A percentile compares a stretch with the other conserved stretches of the same genome.
Conservation (phyloP, 2,329 filamentous ascomycete genomes). For the Neurospora sp. region DNA sequence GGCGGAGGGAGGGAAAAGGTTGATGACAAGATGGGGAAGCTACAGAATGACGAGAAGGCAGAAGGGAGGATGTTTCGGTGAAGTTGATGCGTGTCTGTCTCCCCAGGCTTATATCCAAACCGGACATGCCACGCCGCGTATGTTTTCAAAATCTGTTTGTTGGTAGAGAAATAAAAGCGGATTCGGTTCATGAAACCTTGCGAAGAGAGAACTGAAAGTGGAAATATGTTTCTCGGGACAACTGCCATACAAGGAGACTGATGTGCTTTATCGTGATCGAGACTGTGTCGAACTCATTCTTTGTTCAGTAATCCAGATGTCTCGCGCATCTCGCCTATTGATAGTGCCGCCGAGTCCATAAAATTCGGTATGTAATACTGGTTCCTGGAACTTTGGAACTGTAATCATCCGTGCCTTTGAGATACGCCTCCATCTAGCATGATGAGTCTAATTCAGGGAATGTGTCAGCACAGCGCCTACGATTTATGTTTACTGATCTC, state of each 20-base stretch:
- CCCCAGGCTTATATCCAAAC: background rate
- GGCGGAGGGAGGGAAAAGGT: background rate
- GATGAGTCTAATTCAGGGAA: background rate
- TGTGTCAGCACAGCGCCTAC: background rate
- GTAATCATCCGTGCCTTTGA: background rate
- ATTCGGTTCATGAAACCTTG: background rate
- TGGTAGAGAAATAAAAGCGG: background rate
- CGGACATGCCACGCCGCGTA: background rate
- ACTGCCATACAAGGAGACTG: background rate
- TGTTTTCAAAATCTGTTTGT: background rate
- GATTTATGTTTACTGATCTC: background rate
- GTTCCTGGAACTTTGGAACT: background rate
- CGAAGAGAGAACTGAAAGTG: background rate
- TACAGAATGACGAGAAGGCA: background rate
- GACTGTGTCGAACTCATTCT: background rate
- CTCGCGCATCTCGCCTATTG: background rate
- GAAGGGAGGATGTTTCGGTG: background rate
- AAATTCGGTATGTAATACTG: background rate
- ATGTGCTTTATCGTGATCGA: background rate
- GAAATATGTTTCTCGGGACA: background rate
- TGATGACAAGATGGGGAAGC: background rate
- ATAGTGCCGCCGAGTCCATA: background rate
- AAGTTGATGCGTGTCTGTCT: background rate
- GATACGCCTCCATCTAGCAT: background rate
- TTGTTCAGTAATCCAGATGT: background rate